These are phyloP conservation scores for Fusarium sterilihyphosum DNA, from an alignment of 2,329 filamentous ascomycete genomes.

Conservation along the genomic window DNA sequence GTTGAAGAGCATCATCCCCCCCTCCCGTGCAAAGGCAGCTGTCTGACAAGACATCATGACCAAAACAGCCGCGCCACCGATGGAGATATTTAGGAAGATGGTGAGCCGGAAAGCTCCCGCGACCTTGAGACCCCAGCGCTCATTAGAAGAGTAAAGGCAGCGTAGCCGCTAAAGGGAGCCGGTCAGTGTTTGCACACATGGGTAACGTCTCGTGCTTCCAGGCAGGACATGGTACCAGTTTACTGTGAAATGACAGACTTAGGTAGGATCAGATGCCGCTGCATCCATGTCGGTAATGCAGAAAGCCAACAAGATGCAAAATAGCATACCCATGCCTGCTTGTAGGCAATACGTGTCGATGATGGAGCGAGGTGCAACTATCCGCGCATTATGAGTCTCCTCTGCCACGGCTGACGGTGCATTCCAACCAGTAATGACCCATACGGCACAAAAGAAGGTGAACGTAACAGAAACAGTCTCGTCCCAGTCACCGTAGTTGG, in stretches of 20 bases:
- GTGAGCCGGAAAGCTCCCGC: neutral
- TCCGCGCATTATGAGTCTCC: neutral
- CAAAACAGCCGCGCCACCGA: neutral
- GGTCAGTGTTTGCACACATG: neutral
- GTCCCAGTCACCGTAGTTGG: neutral
- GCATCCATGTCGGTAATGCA: neutral
- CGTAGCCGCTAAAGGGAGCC: neutral
- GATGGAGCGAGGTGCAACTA: neutral
- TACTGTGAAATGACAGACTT: neutral
- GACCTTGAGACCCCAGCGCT: neutral
- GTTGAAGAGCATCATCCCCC: neutral
- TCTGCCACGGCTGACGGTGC: neutral
- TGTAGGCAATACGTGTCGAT: neutral
- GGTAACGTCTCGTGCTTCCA: neutral
- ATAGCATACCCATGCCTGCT: neutral
- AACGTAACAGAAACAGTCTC: neutral
- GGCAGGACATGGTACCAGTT: neutral
- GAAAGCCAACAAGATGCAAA: neutral
- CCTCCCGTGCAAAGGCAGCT: neutral
- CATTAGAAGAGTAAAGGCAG: neutral
- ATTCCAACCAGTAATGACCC: neutral
- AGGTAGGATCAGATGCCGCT: neutral
- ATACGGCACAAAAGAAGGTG: neutral
- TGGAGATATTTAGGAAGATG: neutral
- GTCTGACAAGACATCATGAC: neutral